Evolutionary conservation across 2,329 filamentous ascomycete genomes (phyloP).

Genomic region (Phyllosticta capitalensis): DNA sequence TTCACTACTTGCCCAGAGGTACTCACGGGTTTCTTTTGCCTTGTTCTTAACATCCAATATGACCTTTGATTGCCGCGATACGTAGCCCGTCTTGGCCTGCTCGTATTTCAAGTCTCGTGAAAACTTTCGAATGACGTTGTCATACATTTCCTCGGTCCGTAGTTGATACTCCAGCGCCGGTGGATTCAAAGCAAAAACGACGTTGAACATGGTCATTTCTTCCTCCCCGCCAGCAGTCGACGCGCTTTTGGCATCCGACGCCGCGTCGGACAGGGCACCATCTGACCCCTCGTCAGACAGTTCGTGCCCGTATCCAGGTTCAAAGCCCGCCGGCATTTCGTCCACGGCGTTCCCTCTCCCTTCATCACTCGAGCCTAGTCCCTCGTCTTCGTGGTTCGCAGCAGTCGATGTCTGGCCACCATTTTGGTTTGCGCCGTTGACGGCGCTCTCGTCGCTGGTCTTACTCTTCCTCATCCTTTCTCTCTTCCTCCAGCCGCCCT

Average conservation of each 20-base stretch:
- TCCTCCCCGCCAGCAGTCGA: slow-evolving; percentile 40
- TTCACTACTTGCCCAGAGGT: background rate
- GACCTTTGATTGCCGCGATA: slow-evolving; percentile 80
- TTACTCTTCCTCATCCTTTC: slow-evolving; percentile 17
- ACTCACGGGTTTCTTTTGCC: slow-evolving; percentile 53
- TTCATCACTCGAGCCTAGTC: slow-evolving; percentile 13
- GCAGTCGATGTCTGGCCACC: background rate
- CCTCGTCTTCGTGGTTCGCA: slow-evolving; percentile 14
- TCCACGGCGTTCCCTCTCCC: background rate
- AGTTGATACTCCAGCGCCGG: slow-evolving; percentile 65
- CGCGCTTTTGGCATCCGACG: slow-evolving; percentile 30
- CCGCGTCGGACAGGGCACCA: slow-evolving; percentile 23
- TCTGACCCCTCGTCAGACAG: slow-evolving; percentile 18
- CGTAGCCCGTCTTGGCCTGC: slow-evolving; percentile 80
- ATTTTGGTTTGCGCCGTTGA: background rate
- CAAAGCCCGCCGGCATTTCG: slow-evolving; percentile 22
- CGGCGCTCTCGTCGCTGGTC: background rate
- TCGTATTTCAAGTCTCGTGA: slow-evolving; percentile 89
- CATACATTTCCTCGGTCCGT: slow-evolving; percentile 69
- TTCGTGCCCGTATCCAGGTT: slow-evolving; percentile 31
- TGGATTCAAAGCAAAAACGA: slow-evolving; percentile 84
- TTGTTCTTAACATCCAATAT: slow-evolving; percentile 76
- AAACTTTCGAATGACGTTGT: slow-evolving; percentile 83
- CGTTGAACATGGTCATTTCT: slow-evolving; percentile 95
- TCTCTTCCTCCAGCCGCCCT: slow-evolving; percentile 31